Conservation (phyloP, 192 early-diverging fungal species). For the Entomortierella parvispora region DNA sequence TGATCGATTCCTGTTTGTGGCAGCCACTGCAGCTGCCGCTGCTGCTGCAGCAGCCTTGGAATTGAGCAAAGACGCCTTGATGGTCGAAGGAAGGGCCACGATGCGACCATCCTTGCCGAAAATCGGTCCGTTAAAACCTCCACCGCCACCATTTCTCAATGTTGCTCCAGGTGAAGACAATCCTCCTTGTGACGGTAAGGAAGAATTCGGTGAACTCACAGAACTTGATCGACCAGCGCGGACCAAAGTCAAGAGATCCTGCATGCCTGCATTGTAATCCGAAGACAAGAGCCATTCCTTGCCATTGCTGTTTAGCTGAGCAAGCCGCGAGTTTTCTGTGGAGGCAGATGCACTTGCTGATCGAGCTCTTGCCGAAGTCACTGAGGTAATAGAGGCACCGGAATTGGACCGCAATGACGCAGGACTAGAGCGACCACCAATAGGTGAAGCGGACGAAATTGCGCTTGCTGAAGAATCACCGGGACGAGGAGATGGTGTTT, state of each 20-base stretch:
- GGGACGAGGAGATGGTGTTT: neutral
- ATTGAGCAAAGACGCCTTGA: slow-evolving; percentile 34
- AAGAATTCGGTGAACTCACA: slow-evolving; percentile 24
- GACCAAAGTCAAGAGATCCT: slow-evolving; percentile 41
- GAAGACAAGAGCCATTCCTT: slow-evolving; percentile 48
- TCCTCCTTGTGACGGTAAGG: slow-evolving; percentile 8
- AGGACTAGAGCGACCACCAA: neutral
- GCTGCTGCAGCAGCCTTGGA: slow-evolving; percentile 5
- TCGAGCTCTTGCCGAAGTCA: slow-evolving; percentile 8
- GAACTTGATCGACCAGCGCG: slow-evolving; percentile 40
- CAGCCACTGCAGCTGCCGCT: slow-evolving; percentile 18
- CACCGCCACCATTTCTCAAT: neutral
- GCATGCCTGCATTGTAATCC: slow-evolving; percentile 47
- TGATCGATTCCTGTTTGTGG: neutral
- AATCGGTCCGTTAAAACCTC: slow-evolving; percentile 8
- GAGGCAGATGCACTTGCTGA: slow-evolving; percentile 18
- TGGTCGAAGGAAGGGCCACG: slow-evolving; percentile 33
- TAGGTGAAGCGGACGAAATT: slow-evolving; percentile 1
- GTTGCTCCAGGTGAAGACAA: too few relatives aligned
- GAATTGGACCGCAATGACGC: slow-evolving; percentile 7
- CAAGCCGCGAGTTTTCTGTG: neutral
- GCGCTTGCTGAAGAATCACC: neutral
- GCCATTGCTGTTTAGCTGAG: slow-evolving; percentile 7
- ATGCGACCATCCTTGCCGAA: slow-evolving; percentile 48
- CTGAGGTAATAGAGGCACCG: slow-evolving; percentile 6